A percentile compares a stretch with the other conserved stretches of the same genome.
Evolutionary conservation across 1,284 basidiomycete species (phyloP).

Genomic region (Fomes fomentarius): DNA sequence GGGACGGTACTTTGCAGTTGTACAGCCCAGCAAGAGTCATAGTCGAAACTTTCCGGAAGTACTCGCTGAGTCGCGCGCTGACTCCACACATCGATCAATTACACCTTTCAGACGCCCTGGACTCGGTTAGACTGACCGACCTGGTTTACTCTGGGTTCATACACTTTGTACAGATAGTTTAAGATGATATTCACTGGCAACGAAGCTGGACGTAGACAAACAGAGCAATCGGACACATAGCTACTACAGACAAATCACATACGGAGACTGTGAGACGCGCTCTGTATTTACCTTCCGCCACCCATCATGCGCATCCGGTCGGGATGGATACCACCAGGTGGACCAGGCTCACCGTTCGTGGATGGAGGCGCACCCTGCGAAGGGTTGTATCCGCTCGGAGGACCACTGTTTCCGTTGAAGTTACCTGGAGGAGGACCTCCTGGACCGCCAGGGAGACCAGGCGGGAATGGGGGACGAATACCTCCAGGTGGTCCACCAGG

Average conservation of each 20-base stretch:
- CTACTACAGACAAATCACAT: neutral
- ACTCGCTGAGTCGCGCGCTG: constrained; percentile 1
- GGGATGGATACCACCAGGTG: constrained; percentile 79
- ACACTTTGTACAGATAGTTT: no score
- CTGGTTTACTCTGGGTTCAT: no score
- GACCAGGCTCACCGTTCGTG: constrained; percentile 33
- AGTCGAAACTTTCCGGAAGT: constrained; percentile 6
- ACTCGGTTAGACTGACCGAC: no score
- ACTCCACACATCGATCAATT: constrained; percentile 11
- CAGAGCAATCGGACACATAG: neutral
- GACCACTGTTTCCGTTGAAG: constrained; percentile 35
- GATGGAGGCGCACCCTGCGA: constrained; percentile 36
- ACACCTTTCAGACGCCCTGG: no score
- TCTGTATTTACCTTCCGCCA: constrained; percentile 29
- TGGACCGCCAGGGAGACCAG: constrained; percentile 41
- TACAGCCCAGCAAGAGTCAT: neutral
- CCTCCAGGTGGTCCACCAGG: constrained; percentile 36
- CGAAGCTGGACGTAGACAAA: neutral
- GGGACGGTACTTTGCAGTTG: neutral
- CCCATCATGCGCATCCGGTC: constrained; percentile 86
- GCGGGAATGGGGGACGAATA: constrained; percentile 62
- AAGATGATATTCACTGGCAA: no score
- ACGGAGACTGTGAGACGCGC: neutral
- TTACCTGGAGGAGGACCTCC: constrained; percentile 39
- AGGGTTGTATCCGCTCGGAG: constrained; percentile 38